Base-by-base conservation (phyloP, 257 asterid genomes). In the Nicotiana undulata region DNA sequence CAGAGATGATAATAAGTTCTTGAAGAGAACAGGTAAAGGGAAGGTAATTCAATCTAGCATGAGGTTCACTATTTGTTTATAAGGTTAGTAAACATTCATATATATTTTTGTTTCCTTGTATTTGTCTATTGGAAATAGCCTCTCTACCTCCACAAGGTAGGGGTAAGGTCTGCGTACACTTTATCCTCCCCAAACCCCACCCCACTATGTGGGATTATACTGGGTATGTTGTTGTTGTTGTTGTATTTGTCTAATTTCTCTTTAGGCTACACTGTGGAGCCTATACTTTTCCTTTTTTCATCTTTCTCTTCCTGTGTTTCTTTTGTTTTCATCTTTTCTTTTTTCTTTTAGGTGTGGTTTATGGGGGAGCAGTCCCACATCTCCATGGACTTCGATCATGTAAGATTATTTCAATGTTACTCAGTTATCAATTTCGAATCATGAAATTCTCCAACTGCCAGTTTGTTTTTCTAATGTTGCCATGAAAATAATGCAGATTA, bases 351-450 rank as follows among this genome's bases (percentile, higher is more conserved):
- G 91, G 91, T 88, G 76, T 79, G 74, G 40, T 86, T 88, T 77
- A 88, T 88, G 91, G 90, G 90, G 28, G 86, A 83, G 87, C 88
- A 86, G 70, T 85, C 91, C 40, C 90, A 88, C 52, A 85, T 88
- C 58, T 88, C 89, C 4, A 86, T 88, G 89, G 91, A 88, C 82
- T 83, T 88, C 74, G 91, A 88, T 82, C 86, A 85, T 63, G 91
- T 86, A 88, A 83, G 87, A 58, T 63, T 26, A 81, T 64, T 56
- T 83, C 44, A 65, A 32, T 56, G 13, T 52, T 77, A 63, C 81
- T 77, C 70, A 31, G 53, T 46, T 72, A 34, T 22, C 68, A 60
- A 77, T 58, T 31, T 56, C 81, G 34, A 8, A 58, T 46, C 20
- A 77, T 15, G 58, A 34, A 70, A 77, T 63, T 13, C 53, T 24